Base-by-base conservation (phyloP, 2,329 filamentous ascomycete species). In the Fusarium foetens region DNA sequence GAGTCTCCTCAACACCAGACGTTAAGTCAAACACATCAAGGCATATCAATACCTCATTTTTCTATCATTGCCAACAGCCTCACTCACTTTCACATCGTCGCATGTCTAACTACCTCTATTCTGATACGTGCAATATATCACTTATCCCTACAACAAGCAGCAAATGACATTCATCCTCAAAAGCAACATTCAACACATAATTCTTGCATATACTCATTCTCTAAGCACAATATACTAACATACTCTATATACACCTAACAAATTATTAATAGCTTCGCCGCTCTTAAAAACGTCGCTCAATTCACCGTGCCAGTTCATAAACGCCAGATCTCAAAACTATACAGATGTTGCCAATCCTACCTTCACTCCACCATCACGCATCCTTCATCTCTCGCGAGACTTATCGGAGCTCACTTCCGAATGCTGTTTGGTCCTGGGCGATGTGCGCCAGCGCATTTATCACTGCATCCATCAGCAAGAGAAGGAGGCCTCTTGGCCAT, bases 371-470 rank as follows among this genome's bases (percentile, higher is more conserved):
- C 17, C 14, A 42, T 45, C 35, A 36, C 16, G 25, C 16, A 31
- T 21, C 3, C 7, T 49, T 27, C 17, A 14, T 33, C 23, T 42
- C 39, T 58, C n/a, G 45, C 21, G 29, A n/a, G 31, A 23, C 19
- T 41, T n/a, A 6, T 29, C 17, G 23, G 14, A 46, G 2, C 14
- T 36, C 36, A 25, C 13, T 19, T 6, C 9, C 21, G 21, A 19
- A 19, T 9, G 21, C 33, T 13, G 42, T 43, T 23, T 29, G 59
- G 13, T 38, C 43, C 23, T 68, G 61, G 10, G 55, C 66, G 45
- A 77, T 77, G n/a, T 76, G 54, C 16, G 66, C 64, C 57, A 75
- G 63, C 13, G 73, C 75, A 29, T 67, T 57, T 29, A 69, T 62
- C 48, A 70, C 75, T 76, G 36, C 17, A 10, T 59, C 42, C n/a